Evolutionary conservation across 495 filamentous ascomycete genomes (phyloP).

Genomic region (Xylaria scruposa): DNA sequence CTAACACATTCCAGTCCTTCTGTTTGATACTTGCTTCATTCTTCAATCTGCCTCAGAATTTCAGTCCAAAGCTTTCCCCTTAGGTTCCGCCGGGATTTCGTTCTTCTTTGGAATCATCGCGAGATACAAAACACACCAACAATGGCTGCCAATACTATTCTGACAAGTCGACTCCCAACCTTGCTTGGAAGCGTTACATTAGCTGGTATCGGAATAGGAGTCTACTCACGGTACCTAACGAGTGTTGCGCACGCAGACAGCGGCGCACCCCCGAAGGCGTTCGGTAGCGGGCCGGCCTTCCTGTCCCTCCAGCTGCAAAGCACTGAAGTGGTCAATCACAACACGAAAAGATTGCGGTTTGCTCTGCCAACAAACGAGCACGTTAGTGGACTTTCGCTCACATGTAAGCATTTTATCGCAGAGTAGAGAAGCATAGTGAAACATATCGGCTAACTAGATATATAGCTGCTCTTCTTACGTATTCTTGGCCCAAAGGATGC

Average conservation of each 20-base stretch:
- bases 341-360: constrained; percentile 70
- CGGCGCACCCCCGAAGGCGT: constrained; percentile 32
- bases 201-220: constrained; percentile 30
- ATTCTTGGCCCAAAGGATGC: constrained; percentile 58
- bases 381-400: constrained; percentile 59
- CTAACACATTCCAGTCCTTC: background rate
- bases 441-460: background rate
- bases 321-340: constrained; percentile 65
- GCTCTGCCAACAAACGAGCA: constrained; percentile 59
- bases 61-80: background rate
- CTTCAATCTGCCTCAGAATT: background rate
- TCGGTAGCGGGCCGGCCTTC: constrained; percentile 41
- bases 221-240: constrained; percentile 36
- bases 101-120: background rate
- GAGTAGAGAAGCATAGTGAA: background rate
- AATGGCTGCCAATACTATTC: constrained; percentile 18
- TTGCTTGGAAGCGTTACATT: constrained; percentile 24
- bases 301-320: constrained; percentile 53
- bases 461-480: constrained; percentile 61
- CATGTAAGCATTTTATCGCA: constrained; percentile 50
- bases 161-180: constrained; percentile 1
- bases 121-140: background rate
- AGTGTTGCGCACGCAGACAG: constrained; percentile 35
- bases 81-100: no score
- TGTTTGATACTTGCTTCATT: background rate